phyloP scores from a whole-genome alignment of 768 basidiomycete species.

The Strobilomyces dryophilus region DNA sequence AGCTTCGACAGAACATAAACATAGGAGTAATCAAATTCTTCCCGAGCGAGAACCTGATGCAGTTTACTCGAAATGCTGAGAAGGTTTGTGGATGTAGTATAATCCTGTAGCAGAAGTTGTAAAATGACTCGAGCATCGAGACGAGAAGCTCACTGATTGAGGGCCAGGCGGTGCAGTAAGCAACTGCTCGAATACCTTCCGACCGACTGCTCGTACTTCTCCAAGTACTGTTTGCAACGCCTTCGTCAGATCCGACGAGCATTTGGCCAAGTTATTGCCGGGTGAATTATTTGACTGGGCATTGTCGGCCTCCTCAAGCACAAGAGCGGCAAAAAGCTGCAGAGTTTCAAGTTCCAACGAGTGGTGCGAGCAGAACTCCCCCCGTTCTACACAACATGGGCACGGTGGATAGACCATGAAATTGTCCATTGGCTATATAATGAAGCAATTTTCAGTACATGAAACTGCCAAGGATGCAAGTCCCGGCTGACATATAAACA shows the following conservation, averaged over 20 bases:
- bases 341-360: conserved; percentile 38
- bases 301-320: conserved; percentile 33
- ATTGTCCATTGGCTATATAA: conserved; percentile 49
- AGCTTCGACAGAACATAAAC: conserved; percentile 55
- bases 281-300: conserved; percentile 1
- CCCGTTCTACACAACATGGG: conserved; percentile 23
- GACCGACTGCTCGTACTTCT: conserved; percentile 17
- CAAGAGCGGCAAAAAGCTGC: conserved; percentile 39
- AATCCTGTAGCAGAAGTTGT: conserved; percentile 24
- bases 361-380: conserved; percentile 27
- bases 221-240: conserved; percentile 21
- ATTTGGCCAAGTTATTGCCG: conserved; percentile 1
- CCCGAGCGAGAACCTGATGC: conserved; percentile 34
- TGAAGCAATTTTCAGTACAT: conserved; percentile 23
- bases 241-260: conserved; percentile 10
- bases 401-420: conserved; percentile 39
- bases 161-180: conserved; percentile 9
- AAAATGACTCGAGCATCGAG: neutral
- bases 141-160: conserved; percentile 24
- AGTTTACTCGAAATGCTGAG: conserved; percentile 41
- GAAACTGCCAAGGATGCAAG: conserved; percentile 4
- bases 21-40: conserved; percentile 61
- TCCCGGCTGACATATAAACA: conserved; percentile 17
- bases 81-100: conserved; percentile 34
- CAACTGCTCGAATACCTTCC: conserved; percentile 16